Evolutionary conservation across 164 flowering plant species (phyloP).

Genomic region (Chloranthus sessilifolius): DNA sequence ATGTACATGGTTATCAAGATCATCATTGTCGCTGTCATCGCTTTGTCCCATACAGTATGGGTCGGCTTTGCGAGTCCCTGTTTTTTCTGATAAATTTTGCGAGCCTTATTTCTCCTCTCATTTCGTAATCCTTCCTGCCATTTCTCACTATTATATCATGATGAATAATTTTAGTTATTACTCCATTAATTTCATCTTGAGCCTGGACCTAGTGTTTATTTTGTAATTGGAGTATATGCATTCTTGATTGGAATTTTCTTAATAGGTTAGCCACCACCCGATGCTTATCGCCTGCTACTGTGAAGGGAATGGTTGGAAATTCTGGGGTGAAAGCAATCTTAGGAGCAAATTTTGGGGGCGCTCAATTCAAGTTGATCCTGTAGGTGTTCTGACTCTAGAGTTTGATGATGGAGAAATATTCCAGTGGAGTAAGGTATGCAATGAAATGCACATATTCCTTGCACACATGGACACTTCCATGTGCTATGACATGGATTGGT

Average conservation of each 20-base stretch:
- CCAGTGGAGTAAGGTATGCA: constrained; percentile 91
- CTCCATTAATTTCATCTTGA: background rate
- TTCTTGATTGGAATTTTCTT: too few relatives aligned
- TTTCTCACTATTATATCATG: too few relatives aligned
- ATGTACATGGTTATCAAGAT: too few relatives aligned
- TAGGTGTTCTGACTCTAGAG: constrained; percentile 73
- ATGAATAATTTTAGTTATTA: too few relatives aligned
- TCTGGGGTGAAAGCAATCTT: constrained; percentile 88
- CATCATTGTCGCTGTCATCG: too few relatives aligned
- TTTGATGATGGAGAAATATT: constrained; percentile 96
- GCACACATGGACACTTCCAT: background rate
- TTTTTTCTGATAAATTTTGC: too few relatives aligned
- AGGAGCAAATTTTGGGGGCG: constrained; percentile 86
- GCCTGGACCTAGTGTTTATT: too few relatives aligned
- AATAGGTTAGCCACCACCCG: constrained; percentile 97
- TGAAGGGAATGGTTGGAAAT: constrained; percentile 97
- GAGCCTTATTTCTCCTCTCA: too few relatives aligned
- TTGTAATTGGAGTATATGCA: too few relatives aligned
- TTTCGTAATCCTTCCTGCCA: too few relatives aligned
- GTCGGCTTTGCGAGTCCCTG: too few relatives aligned
- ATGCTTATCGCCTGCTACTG: constrained; percentile 93
- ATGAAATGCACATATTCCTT: background rate
- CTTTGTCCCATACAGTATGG: too few relatives aligned
- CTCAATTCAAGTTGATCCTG: constrained; percentile 94
- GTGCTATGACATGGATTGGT: background rate